These are phyloP conservation scores for Ecytonucleospora hepatopenaei DNA, from an alignment of 371 early-diverging fungal genomes.

Conservation along the genomic window DNA sequence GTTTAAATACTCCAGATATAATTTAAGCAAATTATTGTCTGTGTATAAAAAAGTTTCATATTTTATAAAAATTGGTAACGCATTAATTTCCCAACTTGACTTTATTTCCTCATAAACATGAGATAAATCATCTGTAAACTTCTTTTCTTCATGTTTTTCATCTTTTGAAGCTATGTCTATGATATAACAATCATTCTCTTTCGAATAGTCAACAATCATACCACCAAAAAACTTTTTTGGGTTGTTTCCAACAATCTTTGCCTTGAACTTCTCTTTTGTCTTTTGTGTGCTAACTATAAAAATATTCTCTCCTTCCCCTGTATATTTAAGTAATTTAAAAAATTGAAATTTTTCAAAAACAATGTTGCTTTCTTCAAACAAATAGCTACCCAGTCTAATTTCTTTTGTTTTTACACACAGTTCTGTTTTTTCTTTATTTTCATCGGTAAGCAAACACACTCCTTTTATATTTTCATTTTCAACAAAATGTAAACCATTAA, in stretches of 20 bases:
- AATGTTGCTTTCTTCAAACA: constrained; percentile 21
- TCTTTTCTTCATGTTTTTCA: neutral
- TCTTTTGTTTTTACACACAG: constrained; percentile 12
- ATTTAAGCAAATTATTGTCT: neutral
- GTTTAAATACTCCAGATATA: neutral
- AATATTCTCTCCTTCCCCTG: constrained; percentile 2
- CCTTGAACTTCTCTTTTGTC: neutral
- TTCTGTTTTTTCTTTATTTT: constrained; percentile 1
- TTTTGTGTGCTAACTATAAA: neutral
- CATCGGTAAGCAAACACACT: constrained; percentile 1
- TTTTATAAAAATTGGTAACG: neutral
- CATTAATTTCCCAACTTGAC: neutral
- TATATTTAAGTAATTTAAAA: neutral
- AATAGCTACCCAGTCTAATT: constrained; percentile 24
- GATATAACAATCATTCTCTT: neutral
- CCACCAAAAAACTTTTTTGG: neutral
- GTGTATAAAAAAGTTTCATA: neutral
- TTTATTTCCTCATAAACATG: neutral
- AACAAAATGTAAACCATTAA: constrained; percentile 10
- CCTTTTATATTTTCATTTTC: constrained; percentile 25
- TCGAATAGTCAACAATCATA: neutral
- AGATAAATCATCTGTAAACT: neutral
- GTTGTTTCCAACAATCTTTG: neutral
- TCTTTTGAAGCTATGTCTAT: neutral
- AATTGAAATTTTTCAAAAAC: neutral